Evolutionary conservation across 495 filamentous ascomycete species (phyloP).

Genomic region (Filosporella fistucella): DNA sequence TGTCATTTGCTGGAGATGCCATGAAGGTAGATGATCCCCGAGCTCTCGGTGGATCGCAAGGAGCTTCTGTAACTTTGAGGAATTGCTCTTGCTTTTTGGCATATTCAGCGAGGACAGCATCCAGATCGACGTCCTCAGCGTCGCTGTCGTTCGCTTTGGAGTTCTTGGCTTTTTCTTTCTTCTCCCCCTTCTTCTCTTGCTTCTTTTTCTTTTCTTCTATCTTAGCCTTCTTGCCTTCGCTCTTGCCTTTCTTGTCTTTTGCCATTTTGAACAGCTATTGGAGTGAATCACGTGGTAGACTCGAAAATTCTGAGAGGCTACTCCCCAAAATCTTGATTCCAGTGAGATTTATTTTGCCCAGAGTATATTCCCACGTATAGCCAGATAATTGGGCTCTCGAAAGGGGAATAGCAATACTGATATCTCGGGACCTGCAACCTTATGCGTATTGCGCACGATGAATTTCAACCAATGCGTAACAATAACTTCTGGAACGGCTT

Average conservation of each 20-base stretch:
- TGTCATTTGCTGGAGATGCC: slow-evolving; percentile 76
- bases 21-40: slow-evolving; percentile 76
- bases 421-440: too few species aligned
- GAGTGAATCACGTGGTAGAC: too few species aligned
- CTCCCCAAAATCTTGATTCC: too few species aligned
- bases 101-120: slow-evolving; percentile 94
- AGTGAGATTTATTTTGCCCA: too few species aligned
- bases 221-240: slow-evolving; percentile 56
- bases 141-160: slow-evolving; percentile 65
- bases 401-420: too few species aligned
- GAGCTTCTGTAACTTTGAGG: slow-evolving; percentile 83
- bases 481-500: too few species aligned
- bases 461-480: too few species aligned
- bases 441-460: too few species aligned
- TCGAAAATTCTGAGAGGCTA: too few species aligned
- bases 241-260: slow-evolving; percentile 58
- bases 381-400: too few species aligned
- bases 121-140: slow-evolving; percentile 88
- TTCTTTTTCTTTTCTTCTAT: slow-evolving; percentile 61
- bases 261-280: too few species aligned
- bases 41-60: slow-evolving; percentile 69
- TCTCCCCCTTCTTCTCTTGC: slow-evolving; percentile 59
- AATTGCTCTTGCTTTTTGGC: slow-evolving; percentile 80
- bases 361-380: too few species aligned
- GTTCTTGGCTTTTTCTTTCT: slow-evolving; percentile 52